Conservation (phyloP, 345 rosid genomes). For the Nasturtium officinale region DNA sequence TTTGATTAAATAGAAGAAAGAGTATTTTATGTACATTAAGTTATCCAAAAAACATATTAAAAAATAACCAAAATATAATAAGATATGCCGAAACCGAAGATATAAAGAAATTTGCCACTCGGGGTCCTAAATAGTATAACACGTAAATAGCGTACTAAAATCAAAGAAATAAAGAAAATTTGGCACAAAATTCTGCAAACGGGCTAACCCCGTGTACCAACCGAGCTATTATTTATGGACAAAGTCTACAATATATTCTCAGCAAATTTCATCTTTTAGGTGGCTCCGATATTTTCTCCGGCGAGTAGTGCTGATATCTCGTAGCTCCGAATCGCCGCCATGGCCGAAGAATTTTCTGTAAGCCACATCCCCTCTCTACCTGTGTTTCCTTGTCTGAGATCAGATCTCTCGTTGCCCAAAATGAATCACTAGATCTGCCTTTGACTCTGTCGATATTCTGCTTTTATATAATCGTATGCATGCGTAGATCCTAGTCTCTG, state of each 20-base stretch:
- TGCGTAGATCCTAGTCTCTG: not conserved
- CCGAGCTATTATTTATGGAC: not conserved
- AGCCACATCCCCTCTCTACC: not conserved
- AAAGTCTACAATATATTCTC: slow-evolving; percentile 7
- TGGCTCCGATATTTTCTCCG: slow-evolving; percentile 14
- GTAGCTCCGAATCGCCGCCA: slow-evolving; percentile 24
- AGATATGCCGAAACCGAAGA: too few species aligned
- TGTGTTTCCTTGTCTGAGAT: slow-evolving; percentile 6
- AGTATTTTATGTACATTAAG: too few species aligned
- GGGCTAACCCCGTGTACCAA: slow-evolving; percentile 27
- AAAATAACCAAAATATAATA: too few species aligned
- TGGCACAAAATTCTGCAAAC: slow-evolving; percentile 5
- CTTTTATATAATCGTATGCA: not conserved
- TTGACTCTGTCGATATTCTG: not conserved
- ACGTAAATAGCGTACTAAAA: not conserved
- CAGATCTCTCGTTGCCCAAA: slow-evolving; percentile 13
- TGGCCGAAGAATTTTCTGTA: slow-evolving; percentile 45
- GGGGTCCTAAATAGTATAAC: not conserved
- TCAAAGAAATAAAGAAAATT: not conserved
- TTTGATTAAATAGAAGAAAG: too few species aligned
- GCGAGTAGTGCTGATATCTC: slow-evolving; percentile 28
- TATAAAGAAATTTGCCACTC: too few species aligned
- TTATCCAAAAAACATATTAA: too few species aligned
- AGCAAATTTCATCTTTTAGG: not conserved
- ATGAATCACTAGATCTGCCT: slow-evolving; percentile 39